Evolutionary conservation across 1,284 basidiomycete genomes (phyloP).

Genomic region (Vanrija pseudolonga): DNA sequence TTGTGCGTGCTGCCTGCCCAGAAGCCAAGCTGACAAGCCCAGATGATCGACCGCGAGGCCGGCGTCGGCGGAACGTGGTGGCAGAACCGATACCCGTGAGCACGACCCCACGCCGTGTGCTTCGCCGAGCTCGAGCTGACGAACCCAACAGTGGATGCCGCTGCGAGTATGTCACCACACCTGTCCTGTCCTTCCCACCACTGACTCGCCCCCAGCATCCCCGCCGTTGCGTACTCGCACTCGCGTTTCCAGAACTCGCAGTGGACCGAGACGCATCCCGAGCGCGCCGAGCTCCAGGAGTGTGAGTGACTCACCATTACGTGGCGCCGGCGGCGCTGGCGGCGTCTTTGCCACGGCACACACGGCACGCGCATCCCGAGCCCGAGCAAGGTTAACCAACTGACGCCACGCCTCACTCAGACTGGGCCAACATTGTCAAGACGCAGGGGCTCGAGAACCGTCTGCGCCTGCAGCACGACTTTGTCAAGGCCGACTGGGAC

Average conservation of each 20-base stretch:
- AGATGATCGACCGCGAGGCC: conserved; percentile 10
- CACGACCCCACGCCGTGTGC: not conserved
- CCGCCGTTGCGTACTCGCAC: conserved; percentile 14
- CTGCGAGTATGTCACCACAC: conserved; percentile 4
- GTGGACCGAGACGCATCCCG: conserved; percentile 17
- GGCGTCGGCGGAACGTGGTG: conserved; percentile 18
- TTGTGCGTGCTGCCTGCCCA: not conserved
- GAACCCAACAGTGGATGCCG: conserved; percentile 1
- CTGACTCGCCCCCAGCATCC: conserved; percentile 3
- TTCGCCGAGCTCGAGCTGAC: not conserved
- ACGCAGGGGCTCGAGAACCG: conserved; percentile 16
- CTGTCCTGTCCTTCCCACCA: not conserved
- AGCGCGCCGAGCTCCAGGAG: conserved; percentile 13
- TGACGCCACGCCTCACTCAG: not conserved
- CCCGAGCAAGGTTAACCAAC: no score
- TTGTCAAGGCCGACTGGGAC: conserved; percentile 18
- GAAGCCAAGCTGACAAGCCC: not conserved
- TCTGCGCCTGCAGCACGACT: conserved; percentile 12
- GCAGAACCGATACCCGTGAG: conserved; percentile 13
- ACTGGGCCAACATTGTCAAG: conserved; percentile 16
- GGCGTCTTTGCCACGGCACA: not conserved
- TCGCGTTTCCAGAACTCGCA: conserved; percentile 15
- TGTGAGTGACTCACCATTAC: not conserved
- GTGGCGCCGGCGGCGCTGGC: not conserved
- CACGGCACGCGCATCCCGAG: no score